phyloP scores from a whole-genome alignment of 2,329 filamentous ascomycete species.

The Calcarisporium arbuscula region DNA sequence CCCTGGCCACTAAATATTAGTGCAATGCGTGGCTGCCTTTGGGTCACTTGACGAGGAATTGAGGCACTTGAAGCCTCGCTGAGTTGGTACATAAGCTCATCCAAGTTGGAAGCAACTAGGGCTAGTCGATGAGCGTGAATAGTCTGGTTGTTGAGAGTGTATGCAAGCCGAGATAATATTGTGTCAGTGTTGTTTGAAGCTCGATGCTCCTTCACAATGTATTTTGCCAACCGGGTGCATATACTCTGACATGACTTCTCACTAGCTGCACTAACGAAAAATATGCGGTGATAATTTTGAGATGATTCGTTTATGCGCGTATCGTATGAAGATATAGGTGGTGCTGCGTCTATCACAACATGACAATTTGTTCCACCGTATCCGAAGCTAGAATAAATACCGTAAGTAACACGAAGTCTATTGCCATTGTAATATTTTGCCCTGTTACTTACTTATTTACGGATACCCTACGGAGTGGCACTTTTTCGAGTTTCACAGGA shows the following conservation, averaged over 20 bases:
- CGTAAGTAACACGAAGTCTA: background rate
- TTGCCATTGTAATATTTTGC: background rate
- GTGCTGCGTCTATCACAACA: background rate
- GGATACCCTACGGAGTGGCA: background rate
- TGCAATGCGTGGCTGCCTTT: constrained; percentile 4
- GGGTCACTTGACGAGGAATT: background rate
- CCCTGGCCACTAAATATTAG: constrained; percentile 19
- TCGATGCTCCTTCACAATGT: background rate
- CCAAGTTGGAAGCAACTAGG: background rate
- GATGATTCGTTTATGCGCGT: no score
- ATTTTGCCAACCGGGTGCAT: background rate
- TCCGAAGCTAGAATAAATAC: background rate
- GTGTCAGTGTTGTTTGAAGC: background rate
- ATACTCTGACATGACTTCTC: background rate
- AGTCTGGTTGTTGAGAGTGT: background rate
- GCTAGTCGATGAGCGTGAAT: background rate
- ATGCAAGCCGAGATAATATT: background rate
- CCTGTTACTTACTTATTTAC: constrained; percentile 1
- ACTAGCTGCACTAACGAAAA: background rate
- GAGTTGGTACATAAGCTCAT: background rate
- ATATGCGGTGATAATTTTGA: background rate
- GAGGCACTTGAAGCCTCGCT: background rate
- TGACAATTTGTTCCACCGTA: background rate
- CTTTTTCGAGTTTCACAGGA: background rate
- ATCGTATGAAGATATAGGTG: background rate